These are phyloP conservation scores for Actinomortierella wolfii DNA, from an alignment of 371 early-diverging fungal genomes.

Conservation along the genomic window DNA sequence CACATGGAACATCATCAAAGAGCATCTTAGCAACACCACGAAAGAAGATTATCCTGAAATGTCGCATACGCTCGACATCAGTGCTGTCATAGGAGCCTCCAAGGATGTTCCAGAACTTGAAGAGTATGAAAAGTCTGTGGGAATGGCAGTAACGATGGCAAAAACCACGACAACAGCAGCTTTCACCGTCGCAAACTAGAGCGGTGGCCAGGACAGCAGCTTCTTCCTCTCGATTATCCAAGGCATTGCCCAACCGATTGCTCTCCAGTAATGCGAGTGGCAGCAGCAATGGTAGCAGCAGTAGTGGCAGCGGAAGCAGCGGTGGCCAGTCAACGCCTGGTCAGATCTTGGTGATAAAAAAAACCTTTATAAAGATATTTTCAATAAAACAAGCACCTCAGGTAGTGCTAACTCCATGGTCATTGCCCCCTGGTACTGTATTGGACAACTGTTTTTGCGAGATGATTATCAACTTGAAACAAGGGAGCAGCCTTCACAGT, in stretches of 20 bases:
- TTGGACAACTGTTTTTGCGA: slow-evolving; percentile 11
- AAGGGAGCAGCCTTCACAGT: slow-evolving; percentile 15
- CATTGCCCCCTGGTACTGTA: slow-evolving; percentile 12
- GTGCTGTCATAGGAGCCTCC: slow-evolving; percentile 11
- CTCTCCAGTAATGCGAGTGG: slow-evolving; percentile 2
- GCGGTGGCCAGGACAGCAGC: slow-evolving; percentile 4
- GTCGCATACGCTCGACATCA: slow-evolving; percentile 6
- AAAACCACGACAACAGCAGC: slow-evolving; percentile 1
- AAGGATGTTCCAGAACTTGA: slow-evolving; percentile 5
- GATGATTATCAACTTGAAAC: slow-evolving; percentile 4
- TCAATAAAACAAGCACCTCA: no score
- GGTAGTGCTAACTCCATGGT: no score
- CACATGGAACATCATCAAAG: slow-evolving; percentile 13
- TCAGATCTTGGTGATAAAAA: slow-evolving; percentile 11
- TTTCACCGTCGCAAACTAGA: no score
- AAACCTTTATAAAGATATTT: no score
- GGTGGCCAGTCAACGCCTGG: slow-evolving; percentile 2
- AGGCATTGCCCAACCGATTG: slow-evolving; percentile 2
- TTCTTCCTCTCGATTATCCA: neutral
- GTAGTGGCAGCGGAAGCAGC: neutral
- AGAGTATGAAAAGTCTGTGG: neutral
- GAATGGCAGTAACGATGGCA: slow-evolving; percentile 2
- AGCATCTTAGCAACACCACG: slow-evolving; percentile 9
- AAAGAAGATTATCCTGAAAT: slow-evolving; percentile 6
- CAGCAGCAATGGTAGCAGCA: neutral